A percentile compares a stretch with the other conserved stretches of the same genome.
Conservation (phyloP, 2,329 filamentous ascomycete genomes). For the Lasiodiplodia hormozganensis region DNA sequence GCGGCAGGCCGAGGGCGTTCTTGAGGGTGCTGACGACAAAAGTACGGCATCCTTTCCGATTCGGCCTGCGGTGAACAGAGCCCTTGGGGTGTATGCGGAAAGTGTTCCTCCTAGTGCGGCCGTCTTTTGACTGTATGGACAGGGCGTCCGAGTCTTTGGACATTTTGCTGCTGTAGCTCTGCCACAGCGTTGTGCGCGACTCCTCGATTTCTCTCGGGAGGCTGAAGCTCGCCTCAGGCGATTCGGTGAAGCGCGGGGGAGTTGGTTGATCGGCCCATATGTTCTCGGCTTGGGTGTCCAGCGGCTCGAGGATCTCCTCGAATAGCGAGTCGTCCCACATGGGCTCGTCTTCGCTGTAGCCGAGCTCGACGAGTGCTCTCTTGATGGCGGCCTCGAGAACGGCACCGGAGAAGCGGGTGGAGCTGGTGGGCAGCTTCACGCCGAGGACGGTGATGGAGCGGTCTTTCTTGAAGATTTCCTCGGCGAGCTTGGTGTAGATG, state of each 20-base stretch:
- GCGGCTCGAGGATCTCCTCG: slow-evolving; percentile 41
- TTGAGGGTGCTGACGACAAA: slow-evolving; percentile 49
- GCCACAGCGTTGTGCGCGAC: neutral
- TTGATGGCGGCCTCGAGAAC: slow-evolving; percentile 48
- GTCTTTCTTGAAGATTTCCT: slow-evolving; percentile 49
- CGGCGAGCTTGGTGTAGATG: slow-evolving; percentile 46
- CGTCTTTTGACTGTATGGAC: slow-evolving; percentile 30
- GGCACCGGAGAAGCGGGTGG: slow-evolving; percentile 45
- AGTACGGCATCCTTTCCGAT: slow-evolving; percentile 44
- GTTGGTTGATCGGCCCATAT: slow-evolving; percentile 44
- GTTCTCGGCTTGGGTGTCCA: slow-evolving; percentile 39
- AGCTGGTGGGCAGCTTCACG: slow-evolving; percentile 45
- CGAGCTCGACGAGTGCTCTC: slow-evolving; percentile 40
- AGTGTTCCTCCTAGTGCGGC: neutral
- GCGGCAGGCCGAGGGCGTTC: slow-evolving; percentile 46
- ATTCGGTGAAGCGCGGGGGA: slow-evolving; percentile 37
- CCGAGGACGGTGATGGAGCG: slow-evolving; percentile 44
- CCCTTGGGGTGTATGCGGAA: slow-evolving; percentile 44
- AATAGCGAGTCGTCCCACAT: slow-evolving; percentile 51
- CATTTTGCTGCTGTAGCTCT: slow-evolving; percentile 25
- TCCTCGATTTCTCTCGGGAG: neutral
- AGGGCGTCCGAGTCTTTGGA: neutral
- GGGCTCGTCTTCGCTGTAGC: slow-evolving; percentile 44
- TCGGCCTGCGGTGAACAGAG: slow-evolving; percentile 44
- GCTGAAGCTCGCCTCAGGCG: slow-evolving; percentile 32